Percentiles rank a stretch among this genome's conserved stretches.
Conservation (phyloP, 1,139 yeast species). For the Ogataea hybrid region DNA sequence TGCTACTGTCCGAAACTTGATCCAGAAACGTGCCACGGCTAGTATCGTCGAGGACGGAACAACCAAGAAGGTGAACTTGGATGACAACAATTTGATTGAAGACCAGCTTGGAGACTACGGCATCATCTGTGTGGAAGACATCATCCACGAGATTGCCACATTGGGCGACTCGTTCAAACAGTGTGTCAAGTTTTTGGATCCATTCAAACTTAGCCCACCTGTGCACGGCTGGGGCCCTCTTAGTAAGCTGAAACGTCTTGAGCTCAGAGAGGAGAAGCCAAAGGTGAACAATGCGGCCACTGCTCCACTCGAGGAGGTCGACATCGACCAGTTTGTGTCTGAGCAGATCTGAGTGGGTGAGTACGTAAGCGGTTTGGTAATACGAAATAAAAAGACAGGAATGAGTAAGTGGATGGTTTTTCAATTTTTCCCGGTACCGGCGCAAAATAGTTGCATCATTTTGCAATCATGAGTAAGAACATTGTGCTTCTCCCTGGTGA, state of each 20-base stretch:
- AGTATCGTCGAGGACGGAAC: conserved; percentile 37
- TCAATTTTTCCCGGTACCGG: conserved; percentile 14
- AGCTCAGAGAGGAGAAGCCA: conserved; percentile 41
- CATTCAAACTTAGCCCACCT: conserved; percentile 68
- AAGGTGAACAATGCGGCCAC: conserved; percentile 59
- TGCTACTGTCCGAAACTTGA: conserved; percentile 63
- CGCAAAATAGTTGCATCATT: conserved; percentile 2
- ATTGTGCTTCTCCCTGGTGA: conserved; percentile 93
- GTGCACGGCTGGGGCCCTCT: conserved; percentile 70
- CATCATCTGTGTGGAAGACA: conserved; percentile 74
- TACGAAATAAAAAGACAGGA: background rate
- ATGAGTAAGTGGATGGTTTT: no score
- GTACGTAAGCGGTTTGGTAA: conserved; percentile 2
- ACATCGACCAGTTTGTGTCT: conserved; percentile 63
- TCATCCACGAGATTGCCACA: conserved; percentile 64
- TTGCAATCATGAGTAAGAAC: conserved; percentile 41
- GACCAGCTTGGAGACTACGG: conserved; percentile 69
- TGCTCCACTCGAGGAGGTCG: conserved; percentile 64
- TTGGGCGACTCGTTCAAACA: conserved; percentile 62
- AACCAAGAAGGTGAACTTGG: conserved; percentile 37
- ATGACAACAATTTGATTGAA: conserved; percentile 73
- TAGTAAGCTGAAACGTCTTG: conserved; percentile 51
- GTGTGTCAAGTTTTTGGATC: conserved; percentile 61
- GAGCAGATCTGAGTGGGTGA: conserved; percentile 49
- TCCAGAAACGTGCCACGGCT: conserved; percentile 73